phyloP scores from a whole-genome alignment of 495 filamentous ascomycete genomes.

The Penicillium bovifimosum region DNA sequence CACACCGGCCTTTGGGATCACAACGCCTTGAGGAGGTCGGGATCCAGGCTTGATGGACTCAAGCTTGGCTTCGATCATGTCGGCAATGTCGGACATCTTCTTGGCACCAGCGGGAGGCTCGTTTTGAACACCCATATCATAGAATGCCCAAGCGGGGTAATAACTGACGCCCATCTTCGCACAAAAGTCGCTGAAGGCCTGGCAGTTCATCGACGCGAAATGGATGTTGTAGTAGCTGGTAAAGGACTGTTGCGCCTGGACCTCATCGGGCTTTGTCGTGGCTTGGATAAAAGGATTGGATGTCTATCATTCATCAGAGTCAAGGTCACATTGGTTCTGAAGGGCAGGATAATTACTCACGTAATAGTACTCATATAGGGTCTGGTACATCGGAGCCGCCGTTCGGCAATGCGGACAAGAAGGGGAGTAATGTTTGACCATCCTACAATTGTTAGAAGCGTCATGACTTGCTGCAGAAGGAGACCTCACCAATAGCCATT shows the following conservation, averaged over 20 bases:
- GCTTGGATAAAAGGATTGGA: slow-evolving; percentile 59
- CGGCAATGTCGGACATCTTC: slow-evolving; percentile 54
- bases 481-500: slow-evolving; percentile 57
- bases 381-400: slow-evolving; percentile 83
- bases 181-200: slow-evolving; percentile 73
- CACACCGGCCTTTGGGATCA: slow-evolving; percentile 56
- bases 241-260: slow-evolving; percentile 56
- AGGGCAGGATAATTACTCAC: slow-evolving; percentile 23
- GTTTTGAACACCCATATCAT: slow-evolving; percentile 68
- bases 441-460: slow-evolving; percentile 40
- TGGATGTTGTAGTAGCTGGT: slow-evolving; percentile 80
- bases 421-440: slow-evolving; percentile 73
- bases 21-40: slow-evolving; percentile 56
- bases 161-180: slow-evolving; percentile 52
- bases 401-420: slow-evolving; percentile 74
- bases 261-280: slow-evolving; percentile 37
- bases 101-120: slow-evolving; percentile 57
- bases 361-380: slow-evolving; percentile 92
- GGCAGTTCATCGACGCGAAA: slow-evolving; percentile 80
- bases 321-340: not conserved
- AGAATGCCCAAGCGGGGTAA: slow-evolving; percentile 75
- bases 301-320: slow-evolving; percentile 46
- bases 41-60: slow-evolving; percentile 76
- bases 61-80: slow-evolving; percentile 69
- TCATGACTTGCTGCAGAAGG: not conserved